A percentile compares a stretch with the other conserved stretches of the same genome.
Evolutionary conservation across 2,329 filamentous ascomycete species (phyloP).

Genomic region (Trichoderma guizhouense): DNA sequence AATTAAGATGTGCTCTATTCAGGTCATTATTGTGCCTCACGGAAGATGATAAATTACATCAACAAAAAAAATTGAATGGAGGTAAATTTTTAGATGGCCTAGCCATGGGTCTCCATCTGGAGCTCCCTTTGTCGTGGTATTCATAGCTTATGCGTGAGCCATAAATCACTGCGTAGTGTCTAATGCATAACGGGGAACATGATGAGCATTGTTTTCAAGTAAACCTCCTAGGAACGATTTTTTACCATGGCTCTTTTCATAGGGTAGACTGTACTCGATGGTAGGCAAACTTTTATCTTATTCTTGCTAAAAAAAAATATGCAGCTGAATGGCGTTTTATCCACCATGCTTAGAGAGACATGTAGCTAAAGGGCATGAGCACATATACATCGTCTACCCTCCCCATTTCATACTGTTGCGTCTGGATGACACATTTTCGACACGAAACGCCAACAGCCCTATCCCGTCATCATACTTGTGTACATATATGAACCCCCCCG

Average conservation of each 20-base stretch:
- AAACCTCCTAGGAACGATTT: background rate
- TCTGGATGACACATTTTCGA: background rate
- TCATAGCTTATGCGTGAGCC: background rate
- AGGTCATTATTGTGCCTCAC: background rate
- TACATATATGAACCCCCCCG: background rate
- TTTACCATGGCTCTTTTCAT: background rate
- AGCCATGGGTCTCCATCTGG: background rate
- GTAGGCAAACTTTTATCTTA: background rate
- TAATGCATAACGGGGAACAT: background rate
- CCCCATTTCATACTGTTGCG: background rate
- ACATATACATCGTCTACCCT: background rate
- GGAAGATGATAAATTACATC: background rate
- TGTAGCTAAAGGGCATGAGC: background rate
- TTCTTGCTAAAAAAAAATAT: background rate
- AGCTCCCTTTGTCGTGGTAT: background rate
- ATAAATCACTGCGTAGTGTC: background rate
- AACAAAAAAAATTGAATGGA: background rate
- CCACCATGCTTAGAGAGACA: background rate
- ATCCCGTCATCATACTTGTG: background rate
- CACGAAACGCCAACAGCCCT: background rate
- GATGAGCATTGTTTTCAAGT: background rate
- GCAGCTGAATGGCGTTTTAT: background rate
- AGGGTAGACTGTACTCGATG: background rate
- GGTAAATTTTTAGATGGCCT: background rate
- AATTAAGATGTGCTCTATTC: background rate